A percentile compares a stretch with the other conserved stretches of the same genome.
These are phyloP conservation scores for Amylostereum areolatum DNA, from an alignment of 1,284 basidiomycete genomes.

Conservation along the genomic window DNA sequence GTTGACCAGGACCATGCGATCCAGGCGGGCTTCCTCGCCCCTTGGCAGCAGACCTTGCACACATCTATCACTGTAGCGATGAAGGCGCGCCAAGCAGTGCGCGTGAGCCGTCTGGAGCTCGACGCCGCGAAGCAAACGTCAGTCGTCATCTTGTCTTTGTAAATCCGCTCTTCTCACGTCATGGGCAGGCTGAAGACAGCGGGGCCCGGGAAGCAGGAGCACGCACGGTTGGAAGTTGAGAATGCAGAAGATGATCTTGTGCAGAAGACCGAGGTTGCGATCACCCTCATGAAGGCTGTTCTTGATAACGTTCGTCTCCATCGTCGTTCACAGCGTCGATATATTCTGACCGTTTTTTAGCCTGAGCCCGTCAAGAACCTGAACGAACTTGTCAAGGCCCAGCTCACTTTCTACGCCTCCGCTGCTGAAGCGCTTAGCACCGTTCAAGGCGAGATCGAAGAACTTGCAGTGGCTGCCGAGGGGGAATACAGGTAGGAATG, in stretches of 20 bases:
- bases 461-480: constrained; percentile 84
- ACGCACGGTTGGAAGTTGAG: constrained; percentile 85
- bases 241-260: constrained; percentile 95
- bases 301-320: constrained; percentile 77
- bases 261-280: constrained; percentile 96
- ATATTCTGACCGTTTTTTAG: no score
- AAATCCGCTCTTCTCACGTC: not conserved
- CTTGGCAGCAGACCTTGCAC: constrained; percentile 88
- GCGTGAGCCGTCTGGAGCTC: constrained; percentile 65
- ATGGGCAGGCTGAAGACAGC: constrained; percentile 68
- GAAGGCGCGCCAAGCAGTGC: constrained; percentile 87
- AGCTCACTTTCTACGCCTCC: constrained; percentile 80
- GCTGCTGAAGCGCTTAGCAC: constrained; percentile 81
- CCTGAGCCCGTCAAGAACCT: constrained; percentile 95
- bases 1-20: constrained; percentile 80
- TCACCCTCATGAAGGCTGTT: constrained; percentile 96
- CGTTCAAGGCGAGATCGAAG: constrained; percentile 87
- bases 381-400: constrained; percentile 88
- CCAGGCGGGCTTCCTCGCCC: constrained; percentile 70
- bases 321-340: no score
- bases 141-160: constrained; percentile 13
- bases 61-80: constrained; percentile 81
- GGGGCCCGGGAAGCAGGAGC: constrained; percentile 74
- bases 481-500: constrained; percentile 76
- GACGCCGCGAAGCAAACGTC: constrained; percentile 57